A percentile compares a stretch with the other conserved stretches of the same genome.
Evolutionary conservation across 2,329 filamentous ascomycete species (phyloP).

Genomic region (Colletotrichum melonis): DNA sequence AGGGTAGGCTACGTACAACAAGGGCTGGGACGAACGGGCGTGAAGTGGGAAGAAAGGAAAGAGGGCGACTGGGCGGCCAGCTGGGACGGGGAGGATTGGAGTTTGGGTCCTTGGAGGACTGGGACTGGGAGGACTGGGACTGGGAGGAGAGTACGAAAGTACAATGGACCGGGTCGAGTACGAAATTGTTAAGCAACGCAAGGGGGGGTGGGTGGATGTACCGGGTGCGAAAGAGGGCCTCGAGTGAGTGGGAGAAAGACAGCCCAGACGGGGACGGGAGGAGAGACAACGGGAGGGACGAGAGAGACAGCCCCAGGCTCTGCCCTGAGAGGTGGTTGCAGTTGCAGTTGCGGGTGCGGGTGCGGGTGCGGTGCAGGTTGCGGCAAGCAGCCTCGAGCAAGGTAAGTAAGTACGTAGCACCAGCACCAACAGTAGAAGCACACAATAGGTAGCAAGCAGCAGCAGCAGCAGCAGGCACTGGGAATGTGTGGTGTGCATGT

Average conservation of each 20-base stretch:
- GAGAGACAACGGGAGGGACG: not conserved
- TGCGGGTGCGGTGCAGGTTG: not conserved
- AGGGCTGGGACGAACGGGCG: conserved; percentile 35
- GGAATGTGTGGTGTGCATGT: conserved; percentile 19
- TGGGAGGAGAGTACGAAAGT: not conserved
- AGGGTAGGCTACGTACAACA: conserved; percentile 30
- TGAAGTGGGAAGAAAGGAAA: conserved; percentile 23
- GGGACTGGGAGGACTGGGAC: not conserved
- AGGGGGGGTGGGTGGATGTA: not conserved
- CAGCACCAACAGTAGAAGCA: not conserved
- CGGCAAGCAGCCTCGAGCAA: not conserved
- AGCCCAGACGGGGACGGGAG: no score
- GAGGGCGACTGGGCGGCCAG: conserved; percentile 8
- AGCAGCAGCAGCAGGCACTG: not conserved
- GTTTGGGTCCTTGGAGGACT: conserved; percentile 4
- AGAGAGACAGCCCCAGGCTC: not conserved
- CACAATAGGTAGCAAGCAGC: no score
- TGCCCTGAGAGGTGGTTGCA: not conserved
- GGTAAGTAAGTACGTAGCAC: no score
- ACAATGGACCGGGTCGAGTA: conserved; percentile 26
- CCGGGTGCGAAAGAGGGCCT: not conserved
- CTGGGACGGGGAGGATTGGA: conserved; percentile 29
- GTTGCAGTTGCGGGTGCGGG: not conserved
- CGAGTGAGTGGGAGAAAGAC: not conserved
- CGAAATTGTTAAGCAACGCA: conserved; percentile 32